These are phyloP conservation scores for Aspergillus tamarii DNA, from an alignment of 2,329 filamentous ascomycete genomes.

Conservation along the genomic window DNA sequence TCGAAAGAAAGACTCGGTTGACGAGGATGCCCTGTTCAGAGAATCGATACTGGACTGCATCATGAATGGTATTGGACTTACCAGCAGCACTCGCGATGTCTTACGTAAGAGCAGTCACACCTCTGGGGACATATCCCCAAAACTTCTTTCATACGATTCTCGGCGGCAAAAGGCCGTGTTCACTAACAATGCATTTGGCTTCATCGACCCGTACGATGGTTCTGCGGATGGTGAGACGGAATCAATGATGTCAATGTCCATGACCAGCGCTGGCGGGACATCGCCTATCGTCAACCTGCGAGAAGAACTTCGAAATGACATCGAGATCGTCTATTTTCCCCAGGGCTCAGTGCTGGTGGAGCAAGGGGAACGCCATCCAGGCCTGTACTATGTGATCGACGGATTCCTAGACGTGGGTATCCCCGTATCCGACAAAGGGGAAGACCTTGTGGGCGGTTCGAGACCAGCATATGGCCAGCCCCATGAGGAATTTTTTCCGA, in stretches of 20 bases:
- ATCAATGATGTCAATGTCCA: slow-evolving; percentile 72
- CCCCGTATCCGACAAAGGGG: slow-evolving; percentile 66
- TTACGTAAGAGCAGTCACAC: slow-evolving; percentile 63
- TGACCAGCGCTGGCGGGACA: slow-evolving; percentile 64
- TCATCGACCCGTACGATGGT: slow-evolving; percentile 81
- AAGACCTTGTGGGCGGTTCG: slow-evolving; percentile 43
- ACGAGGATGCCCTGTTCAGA: slow-evolving; percentile 87
- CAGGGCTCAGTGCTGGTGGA: slow-evolving; percentile 93
- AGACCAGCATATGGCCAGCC: slow-evolving; percentile 30
- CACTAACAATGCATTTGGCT: slow-evolving; percentile 87
- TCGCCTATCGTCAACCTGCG: slow-evolving; percentile 67
- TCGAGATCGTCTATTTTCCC: slow-evolving; percentile 97
- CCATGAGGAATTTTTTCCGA: slow-evolving; percentile 47
- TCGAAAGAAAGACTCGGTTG: slow-evolving; percentile 72
- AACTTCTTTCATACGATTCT: slow-evolving; percentile 81
- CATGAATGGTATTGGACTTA: slow-evolving; percentile 88
- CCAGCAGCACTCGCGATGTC: slow-evolving; percentile 63
- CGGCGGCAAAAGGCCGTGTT: slow-evolving; percentile 78
- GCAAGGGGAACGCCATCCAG: slow-evolving; percentile 94
- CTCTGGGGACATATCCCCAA: slow-evolving; percentile 83
- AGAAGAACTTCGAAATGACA: slow-evolving; percentile 84
- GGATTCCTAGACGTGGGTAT: slow-evolving; percentile 94
- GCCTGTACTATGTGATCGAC: slow-evolving; percentile 95
- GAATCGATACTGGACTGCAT: slow-evolving; percentile 93
- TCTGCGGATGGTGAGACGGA: slow-evolving; percentile 79